Conservation (phyloP, 257 asterid species). For the Cinchona pubescens region DNA sequence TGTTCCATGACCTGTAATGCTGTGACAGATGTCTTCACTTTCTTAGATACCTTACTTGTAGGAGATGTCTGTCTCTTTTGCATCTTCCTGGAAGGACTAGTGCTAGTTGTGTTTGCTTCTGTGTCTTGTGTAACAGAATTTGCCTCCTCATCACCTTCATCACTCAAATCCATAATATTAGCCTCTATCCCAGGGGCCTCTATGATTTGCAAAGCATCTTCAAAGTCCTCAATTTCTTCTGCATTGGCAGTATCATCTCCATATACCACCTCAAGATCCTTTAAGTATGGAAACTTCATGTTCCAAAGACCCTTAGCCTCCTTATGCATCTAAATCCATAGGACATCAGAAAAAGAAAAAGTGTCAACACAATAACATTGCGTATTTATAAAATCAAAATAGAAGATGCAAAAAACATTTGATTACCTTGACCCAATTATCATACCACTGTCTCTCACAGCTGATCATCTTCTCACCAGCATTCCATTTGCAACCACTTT, state of each 20-base stretch:
- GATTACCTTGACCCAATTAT: neutral
- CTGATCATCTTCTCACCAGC: constrained; percentile 1
- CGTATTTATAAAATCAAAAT: neutral
- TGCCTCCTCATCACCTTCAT: neutral
- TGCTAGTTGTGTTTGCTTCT: neutral
- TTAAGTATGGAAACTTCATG: neutral
- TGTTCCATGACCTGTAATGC: neutral
- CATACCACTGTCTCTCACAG: constrained; percentile 5
- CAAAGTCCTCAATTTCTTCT: neutral
- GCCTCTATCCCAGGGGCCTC: neutral
- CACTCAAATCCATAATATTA: neutral
- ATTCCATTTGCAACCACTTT: constrained; percentile 1
- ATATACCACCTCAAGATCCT: neutral
- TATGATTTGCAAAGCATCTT: neutral
- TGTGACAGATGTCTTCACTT: neutral
- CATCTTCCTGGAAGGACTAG: neutral
- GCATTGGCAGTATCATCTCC: neutral
- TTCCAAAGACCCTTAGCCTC: constrained; percentile 4
- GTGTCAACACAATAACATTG: neutral
- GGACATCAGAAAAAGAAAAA: neutral
- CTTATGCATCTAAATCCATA: neutral
- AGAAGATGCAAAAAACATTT: neutral
- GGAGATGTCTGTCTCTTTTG: neutral
- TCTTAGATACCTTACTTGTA: neutral
- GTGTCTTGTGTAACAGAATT: neutral